Percentiles rank a stretch among this genome's conserved stretches.
These are phyloP conservation scores for Exophiala viscosa DNA, from an alignment of 2,329 filamentous ascomycete genomes.

Conservation along the genomic window DNA sequence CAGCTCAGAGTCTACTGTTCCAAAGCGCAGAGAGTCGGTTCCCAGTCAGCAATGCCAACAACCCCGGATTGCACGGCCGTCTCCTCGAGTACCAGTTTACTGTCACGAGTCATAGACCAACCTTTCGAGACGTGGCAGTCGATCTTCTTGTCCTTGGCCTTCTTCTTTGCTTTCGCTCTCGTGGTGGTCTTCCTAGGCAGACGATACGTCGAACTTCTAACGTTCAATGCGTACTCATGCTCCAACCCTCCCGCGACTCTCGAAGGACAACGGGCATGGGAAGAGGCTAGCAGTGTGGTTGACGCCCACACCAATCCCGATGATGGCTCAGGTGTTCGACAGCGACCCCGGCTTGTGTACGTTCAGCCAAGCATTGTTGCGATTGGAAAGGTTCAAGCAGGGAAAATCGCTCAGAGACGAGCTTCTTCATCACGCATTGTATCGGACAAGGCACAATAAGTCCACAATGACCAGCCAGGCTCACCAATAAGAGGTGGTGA, in stretches of 20 bases:
- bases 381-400: slow-evolving; percentile 21
- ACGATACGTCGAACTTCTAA: slow-evolving; percentile 15
- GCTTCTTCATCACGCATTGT: slow-evolving; percentile 4
- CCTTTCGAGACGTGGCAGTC: slow-evolving; percentile 22
- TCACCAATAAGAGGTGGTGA: no score
- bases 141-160: slow-evolving; percentile 7
- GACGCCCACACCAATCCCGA: background rate
- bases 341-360: slow-evolving; percentile 1
- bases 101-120: slow-evolving; percentile 14
- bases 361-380: slow-evolving; percentile 7
- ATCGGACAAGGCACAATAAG: background rate
- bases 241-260: slow-evolving; percentile 2
- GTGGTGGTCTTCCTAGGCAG: slow-evolving; percentile 11
- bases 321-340: slow-evolving; percentile 1
- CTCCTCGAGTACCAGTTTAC: background rate
- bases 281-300: background rate
- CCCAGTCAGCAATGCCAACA: no score
- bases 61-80: no score
- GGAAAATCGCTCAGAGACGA: slow-evolving; percentile 22
- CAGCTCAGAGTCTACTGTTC: no score
- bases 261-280: background rate
- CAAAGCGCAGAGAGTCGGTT: no score
- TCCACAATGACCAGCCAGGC: no score
- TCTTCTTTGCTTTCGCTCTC: slow-evolving; percentile 1
- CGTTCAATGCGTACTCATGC: background rate